These are phyloP conservation scores for Leccinum laetum DNA, from an alignment of 1,284 basidiomycete species.

Conservation along the genomic window DNA sequence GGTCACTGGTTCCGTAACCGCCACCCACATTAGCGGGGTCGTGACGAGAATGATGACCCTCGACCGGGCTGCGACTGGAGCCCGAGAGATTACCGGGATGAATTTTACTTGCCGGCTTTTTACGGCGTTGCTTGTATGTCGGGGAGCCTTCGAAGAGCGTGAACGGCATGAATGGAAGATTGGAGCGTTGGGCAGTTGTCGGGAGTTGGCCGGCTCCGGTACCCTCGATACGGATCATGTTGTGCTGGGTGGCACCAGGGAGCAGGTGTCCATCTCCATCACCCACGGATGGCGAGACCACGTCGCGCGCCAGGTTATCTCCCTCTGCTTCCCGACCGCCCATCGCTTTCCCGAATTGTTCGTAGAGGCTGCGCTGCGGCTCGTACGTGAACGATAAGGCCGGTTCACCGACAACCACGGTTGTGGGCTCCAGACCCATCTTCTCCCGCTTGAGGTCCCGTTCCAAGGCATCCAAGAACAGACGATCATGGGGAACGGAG, in stretches of 20 bases:
- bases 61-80: constrained; percentile 26
- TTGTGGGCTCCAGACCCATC: constrained; percentile 83
- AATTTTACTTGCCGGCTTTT: constrained; percentile 53
- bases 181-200: constrained; percentile 33
- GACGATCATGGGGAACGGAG: constrained; percentile 90
- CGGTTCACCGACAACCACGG: constrained; percentile 75
- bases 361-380: constrained; percentile 79
- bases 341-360: constrained; percentile 73
- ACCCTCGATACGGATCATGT: constrained; percentile 30
- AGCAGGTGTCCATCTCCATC: constrained; percentile 14
- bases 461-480: constrained; percentile 92
- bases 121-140: constrained; percentile 85
- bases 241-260: constrained; percentile 8
- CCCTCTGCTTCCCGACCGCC: constrained; percentile 40
- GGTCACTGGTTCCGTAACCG: constrained; percentile 34
- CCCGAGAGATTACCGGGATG: constrained; percentile 26
- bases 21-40: constrained; percentile 31
- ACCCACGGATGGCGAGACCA: constrained; percentile 14
- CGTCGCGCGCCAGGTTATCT: constrained; percentile 47
- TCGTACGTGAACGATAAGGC: constrained; percentile 85
- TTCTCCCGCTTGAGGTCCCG: constrained; percentile 93
- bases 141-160: constrained; percentile 82
- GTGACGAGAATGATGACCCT: constrained; percentile 16
- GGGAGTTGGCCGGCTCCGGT: constrained; percentile 17
- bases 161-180: constrained; percentile 62